A percentile compares a stretch with the other conserved stretches of the same genome.
phyloP scores from a whole-genome alignment of 768 basidiomycete species.

The Flagelloscypha sp. region DNA sequence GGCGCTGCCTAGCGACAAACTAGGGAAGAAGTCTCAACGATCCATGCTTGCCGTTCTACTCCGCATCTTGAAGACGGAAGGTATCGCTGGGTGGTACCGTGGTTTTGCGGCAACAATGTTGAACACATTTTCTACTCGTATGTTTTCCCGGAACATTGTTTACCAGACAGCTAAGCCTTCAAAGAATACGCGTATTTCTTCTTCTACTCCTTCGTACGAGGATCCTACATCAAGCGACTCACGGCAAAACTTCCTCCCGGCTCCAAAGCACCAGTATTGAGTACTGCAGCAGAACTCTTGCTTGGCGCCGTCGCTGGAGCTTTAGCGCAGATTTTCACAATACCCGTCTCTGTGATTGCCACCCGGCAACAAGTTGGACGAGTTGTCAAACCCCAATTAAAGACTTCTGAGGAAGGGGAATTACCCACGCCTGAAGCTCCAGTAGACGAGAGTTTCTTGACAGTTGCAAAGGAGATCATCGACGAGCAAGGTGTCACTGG shows the following conservation, averaged over 20 bases:
- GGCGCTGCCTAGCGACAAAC: slow-evolving; percentile 52
- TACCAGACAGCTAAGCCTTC: neutral
- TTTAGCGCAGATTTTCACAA: slow-evolving; percentile 95
- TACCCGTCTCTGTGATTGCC: slow-evolving; percentile 95
- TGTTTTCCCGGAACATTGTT: slow-evolving; percentile 23
- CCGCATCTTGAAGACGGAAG: slow-evolving; percentile 72
- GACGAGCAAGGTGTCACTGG: slow-evolving; percentile 82
- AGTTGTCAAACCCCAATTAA: slow-evolving; percentile 10
- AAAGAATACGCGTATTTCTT: slow-evolving; percentile 99
- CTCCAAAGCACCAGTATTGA: slow-evolving; percentile 52
- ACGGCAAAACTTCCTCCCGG: slow-evolving; percentile 50
- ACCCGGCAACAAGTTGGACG: slow-evolving; percentile 90
- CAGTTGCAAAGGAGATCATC: slow-evolving; percentile 79
- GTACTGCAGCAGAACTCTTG: slow-evolving; percentile 72
- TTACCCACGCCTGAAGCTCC: slow-evolving; percentile 6
- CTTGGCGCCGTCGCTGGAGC: slow-evolving; percentile 91
- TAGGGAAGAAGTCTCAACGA: slow-evolving; percentile 41
- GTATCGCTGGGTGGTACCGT: slow-evolving; percentile 74
- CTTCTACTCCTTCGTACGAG: slow-evolving; percentile 91
- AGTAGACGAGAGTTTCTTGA: slow-evolving; percentile 64
- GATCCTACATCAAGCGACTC: slow-evolving; percentile 69
- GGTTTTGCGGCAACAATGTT: slow-evolving; percentile 97
- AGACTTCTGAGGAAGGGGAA: neutral
- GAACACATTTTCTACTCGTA: slow-evolving; percentile 96
- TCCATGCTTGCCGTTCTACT: slow-evolving; percentile 60